phyloP scores from a whole-genome alignment of 305 asterid species.

The Salvia sclarea region DNA sequence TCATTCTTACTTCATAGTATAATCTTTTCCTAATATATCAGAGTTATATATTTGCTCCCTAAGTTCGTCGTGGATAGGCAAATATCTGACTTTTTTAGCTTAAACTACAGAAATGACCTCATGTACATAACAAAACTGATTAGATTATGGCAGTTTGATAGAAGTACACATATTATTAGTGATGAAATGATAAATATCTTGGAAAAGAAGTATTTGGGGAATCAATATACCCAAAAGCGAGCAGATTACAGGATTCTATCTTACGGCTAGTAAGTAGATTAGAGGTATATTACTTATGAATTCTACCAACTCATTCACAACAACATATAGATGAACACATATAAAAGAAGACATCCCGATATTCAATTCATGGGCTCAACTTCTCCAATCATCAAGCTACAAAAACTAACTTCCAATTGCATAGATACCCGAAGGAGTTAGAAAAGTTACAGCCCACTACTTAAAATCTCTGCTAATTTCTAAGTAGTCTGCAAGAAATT shows the following conservation, averaged over 20 bases:
- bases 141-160: neutral
- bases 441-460: neutral
- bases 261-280: neutral
- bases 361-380: neutral
- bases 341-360: neutral
- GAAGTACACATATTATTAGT: neutral
- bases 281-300: neutral
- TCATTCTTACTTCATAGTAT: neutral
- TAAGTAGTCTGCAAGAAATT: neutral
- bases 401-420: neutral
- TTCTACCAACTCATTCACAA: neutral
- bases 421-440: neutral
- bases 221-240: neutral
- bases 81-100: neutral
- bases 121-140: neutral
- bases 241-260: neutral
- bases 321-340: neutral
- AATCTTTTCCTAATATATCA: neutral
- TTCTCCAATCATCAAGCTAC: neutral
- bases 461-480: neutral
- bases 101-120: neutral
- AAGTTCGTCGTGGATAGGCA: neutral
- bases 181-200: neutral
- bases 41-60: neutral
- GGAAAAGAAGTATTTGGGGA: neutral